Evolutionary conservation across 2,329 filamentous ascomycete species (phyloP).

Genomic region (Botrytis hyacinthi): DNA sequence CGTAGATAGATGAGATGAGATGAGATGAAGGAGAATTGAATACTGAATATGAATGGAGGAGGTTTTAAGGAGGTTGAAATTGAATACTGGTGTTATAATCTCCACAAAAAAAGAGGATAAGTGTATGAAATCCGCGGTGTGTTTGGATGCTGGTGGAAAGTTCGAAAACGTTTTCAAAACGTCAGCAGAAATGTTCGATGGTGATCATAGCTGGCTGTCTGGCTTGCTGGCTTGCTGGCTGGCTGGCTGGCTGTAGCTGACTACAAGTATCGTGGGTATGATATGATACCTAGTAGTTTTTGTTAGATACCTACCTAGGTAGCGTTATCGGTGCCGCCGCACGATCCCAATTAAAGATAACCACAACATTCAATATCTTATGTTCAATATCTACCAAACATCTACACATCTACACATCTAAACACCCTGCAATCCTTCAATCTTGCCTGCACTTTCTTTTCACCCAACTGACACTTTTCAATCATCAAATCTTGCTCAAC

Average conservation of each 20-base stretch:
- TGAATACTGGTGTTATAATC: neutral
- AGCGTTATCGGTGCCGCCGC: neutral
- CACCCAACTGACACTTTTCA: neutral
- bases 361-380: neutral
- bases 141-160: slow-evolving; percentile 3
- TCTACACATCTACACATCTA: neutral
- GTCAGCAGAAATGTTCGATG: neutral
- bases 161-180: neutral
- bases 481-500: neutral
- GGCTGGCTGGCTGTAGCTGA: neutral
- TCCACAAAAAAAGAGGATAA: neutral
- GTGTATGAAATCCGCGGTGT: neutral
- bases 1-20: neutral
- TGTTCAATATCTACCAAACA: neutral
- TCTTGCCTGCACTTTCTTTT: neutral
- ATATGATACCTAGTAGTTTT: neutral
- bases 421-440: neutral
- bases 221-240: neutral
- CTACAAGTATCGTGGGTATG: slow-evolving; percentile 3
- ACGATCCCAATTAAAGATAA: neutral
- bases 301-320: neutral
- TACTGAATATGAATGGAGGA: neutral
- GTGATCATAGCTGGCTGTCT: neutral
- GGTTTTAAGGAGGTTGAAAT: neutral
- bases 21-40: neutral